Base-by-base conservation (phyloP, 768 basidiomycete genomes). In the Suillus subaureus region DNA sequence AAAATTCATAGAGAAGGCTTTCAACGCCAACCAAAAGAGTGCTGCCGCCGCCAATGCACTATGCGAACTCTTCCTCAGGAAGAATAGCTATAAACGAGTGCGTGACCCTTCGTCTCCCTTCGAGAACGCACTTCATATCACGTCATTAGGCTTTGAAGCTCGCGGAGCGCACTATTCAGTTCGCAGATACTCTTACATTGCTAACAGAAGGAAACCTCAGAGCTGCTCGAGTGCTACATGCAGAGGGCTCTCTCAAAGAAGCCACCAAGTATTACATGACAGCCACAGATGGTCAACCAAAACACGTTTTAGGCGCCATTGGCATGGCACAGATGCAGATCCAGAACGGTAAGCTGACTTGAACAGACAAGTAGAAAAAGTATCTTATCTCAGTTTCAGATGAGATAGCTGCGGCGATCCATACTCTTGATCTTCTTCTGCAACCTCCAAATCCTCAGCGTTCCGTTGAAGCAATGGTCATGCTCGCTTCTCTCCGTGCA, bases 141-240 rank as follows among this genome's bases (percentile, higher is more conserved):
- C 33, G 13, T 37, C 6, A 6, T 49, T 57, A 95, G 89, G 94
- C 95, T 0, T 76, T 97, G 52, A 99, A 99, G 81, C 81, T 99
- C 23, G 96, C 95, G 28, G 97, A 99, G 72, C 87, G 96, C 61
- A 91, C 96, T 0, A 89, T 99, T 47, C 96, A 98, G 73, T 97
- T 93, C 72, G 92, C 96, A 0, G 97, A 99, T 71, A 94, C 92
- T 0, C 81, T 94, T 39, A 84, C 92, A 0, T 81, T 97, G 18
- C 83, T 96, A 35, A 91, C 93, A 1, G 96, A 97, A 70, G 91
- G 95, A 3, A 92, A 95, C 72, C 78, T 96, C 18, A 85, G 91
- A 39, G 89, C 96, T 16, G 97, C 89, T 2, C 87, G 94, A 21
- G 89, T 92, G 3, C 83, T 88, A 16, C 94, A 96, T 70, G 87